Conservation (phyloP, 345 rosid genomes). For the Brassica incana region DNA sequence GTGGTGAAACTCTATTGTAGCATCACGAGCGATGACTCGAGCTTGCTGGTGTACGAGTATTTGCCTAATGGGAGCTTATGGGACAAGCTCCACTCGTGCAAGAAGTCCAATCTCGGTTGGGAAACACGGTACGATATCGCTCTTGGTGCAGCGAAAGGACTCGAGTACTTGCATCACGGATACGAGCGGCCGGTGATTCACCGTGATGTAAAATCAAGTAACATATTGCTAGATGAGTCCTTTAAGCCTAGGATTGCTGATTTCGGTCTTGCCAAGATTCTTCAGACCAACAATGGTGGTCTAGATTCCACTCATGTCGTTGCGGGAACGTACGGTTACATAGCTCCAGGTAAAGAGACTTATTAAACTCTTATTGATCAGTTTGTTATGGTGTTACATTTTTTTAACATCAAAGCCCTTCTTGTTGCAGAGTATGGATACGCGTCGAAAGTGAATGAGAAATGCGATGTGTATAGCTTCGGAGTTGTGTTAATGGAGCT, state of each 20-base stretch:
- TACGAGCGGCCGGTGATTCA: slow-evolving; percentile 72
- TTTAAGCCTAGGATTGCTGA: slow-evolving; percentile 90
- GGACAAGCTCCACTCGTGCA: slow-evolving; percentile 68
- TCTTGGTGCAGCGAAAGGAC: slow-evolving; percentile 47
- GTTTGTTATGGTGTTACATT: background rate
- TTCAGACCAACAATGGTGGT: slow-evolving; percentile 47
- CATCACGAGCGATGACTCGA: slow-evolving; percentile 87
- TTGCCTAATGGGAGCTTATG: slow-evolving; percentile 89
- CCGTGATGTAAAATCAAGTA: slow-evolving; percentile 87
- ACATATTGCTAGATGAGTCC: slow-evolving; percentile 75
- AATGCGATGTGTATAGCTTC: slow-evolving; percentile 90
- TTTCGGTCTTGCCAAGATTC: slow-evolving; percentile 93
- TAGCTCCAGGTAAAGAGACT: slow-evolving; percentile 76
- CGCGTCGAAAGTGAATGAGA: slow-evolving; percentile 75
- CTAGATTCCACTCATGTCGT: slow-evolving; percentile 70
- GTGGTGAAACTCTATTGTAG: slow-evolving; percentile 93
- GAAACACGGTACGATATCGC: slow-evolving; percentile 62
- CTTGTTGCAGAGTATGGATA: slow-evolving; percentile 76
- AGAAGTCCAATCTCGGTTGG: slow-evolving; percentile 76
- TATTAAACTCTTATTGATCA: background rate
- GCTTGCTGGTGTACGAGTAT: slow-evolving; percentile 89
- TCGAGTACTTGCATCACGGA: slow-evolving; percentile 88
- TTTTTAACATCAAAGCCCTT: background rate
- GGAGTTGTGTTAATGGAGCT: slow-evolving; percentile 94
- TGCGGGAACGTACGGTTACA: slow-evolving; percentile 91